Conservation (phyloP, 768 basidiomycete genomes). For the Mycena capillaripes region DNA sequence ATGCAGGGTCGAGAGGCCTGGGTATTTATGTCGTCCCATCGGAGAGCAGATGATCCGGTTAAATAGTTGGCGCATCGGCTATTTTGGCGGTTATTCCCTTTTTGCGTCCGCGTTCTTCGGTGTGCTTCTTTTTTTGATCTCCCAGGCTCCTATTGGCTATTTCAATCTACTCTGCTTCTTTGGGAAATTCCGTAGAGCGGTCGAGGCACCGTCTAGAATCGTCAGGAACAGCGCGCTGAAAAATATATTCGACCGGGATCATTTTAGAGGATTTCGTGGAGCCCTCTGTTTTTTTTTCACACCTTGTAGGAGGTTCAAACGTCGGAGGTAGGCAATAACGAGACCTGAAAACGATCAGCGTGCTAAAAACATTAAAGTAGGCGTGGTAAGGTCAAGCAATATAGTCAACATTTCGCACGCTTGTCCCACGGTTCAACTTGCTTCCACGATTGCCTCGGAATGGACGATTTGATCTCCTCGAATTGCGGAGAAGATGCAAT, state of each 20-base stretch:
- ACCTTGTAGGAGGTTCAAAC: no score
- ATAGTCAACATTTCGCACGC: not conserved
- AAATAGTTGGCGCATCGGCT: not conserved
- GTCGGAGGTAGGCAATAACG: no score
- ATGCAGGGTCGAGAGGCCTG: not conserved
- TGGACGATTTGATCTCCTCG: no score
- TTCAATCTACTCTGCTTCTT: not conserved
- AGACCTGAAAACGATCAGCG: no score
- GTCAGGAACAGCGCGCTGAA: not conserved
- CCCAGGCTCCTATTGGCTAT: slow-evolving; percentile 8
- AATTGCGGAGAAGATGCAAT: no score
- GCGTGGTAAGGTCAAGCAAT: no score
- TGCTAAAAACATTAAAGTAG: no score
- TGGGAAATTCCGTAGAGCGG: not conserved
- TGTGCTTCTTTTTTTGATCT: slow-evolving; percentile 26
- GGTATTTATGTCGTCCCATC: slow-evolving; percentile 17
- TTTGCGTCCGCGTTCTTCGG: slow-evolving; percentile 27
- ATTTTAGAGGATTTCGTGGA: no score
- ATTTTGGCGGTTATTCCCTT: not conserved
- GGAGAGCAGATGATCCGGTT: slow-evolving; percentile 26
- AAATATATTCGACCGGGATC: no score
- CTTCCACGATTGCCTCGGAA: no score
- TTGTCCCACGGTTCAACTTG: not conserved
- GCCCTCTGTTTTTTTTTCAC: no score
- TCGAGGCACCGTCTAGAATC: not conserved